Conservation (phyloP, 2,329 filamentous ascomycete genomes). For the Alternaria sp. region DNA sequence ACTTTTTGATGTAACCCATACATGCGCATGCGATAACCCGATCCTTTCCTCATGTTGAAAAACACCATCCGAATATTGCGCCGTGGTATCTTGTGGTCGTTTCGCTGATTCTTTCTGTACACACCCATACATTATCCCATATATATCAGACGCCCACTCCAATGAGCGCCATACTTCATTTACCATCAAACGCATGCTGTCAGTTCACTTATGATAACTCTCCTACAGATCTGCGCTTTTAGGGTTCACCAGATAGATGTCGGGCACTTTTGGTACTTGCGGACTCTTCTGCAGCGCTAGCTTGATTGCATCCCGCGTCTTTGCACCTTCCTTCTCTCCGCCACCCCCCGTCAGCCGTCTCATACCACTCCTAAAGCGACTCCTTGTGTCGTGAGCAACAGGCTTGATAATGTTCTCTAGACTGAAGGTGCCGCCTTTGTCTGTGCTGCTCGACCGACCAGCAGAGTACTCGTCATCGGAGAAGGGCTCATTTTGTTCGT, state of each 20-base stretch:
- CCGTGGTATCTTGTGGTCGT: constrained; percentile 1
- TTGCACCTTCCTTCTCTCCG: constrained; percentile 52
- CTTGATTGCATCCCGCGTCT: constrained; percentile 49
- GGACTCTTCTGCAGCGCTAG: constrained; percentile 54
- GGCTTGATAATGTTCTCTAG: constrained; percentile 66
- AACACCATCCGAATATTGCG: constrained; percentile 3
- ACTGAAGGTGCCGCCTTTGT: constrained; percentile 34
- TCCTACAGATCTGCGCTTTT: constrained; percentile 46
- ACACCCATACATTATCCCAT: not conserved
- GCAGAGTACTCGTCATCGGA: constrained; percentile 77
- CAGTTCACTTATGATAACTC: not conserved
- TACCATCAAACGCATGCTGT: not conserved
- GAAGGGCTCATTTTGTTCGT: constrained; percentile 77
- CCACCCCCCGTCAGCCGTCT: constrained; percentile 68
- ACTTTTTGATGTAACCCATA: constrained; percentile 1
- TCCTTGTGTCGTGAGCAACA: constrained; percentile 62
- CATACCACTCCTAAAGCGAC: constrained; percentile 63
- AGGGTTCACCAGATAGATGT: constrained; percentile 53
- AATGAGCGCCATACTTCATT: not conserved
- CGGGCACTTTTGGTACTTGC: constrained; percentile 59
- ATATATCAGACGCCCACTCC: not conserved
- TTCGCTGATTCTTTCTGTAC: not conserved
- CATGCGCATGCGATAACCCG: constrained; percentile 3
- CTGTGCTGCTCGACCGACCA: constrained; percentile 44
- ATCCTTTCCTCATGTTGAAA: not conserved